A percentile compares a stretch with the other conserved stretches of the same genome.
These are phyloP conservation scores for Fusarium multiceps DNA, from an alignment of 2,329 filamentous ascomycete genomes.

Conservation along the genomic window DNA sequence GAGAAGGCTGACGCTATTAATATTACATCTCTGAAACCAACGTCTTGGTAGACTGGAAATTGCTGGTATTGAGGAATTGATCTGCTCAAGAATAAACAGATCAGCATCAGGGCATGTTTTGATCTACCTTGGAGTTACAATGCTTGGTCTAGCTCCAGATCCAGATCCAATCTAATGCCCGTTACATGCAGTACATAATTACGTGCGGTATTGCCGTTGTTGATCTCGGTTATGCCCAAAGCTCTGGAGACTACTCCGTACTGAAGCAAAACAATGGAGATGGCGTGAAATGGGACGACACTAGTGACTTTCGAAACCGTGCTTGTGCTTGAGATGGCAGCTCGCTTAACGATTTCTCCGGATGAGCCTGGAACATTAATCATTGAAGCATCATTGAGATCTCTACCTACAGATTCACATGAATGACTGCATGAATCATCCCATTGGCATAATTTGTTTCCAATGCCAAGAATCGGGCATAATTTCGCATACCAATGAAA, in stretches of 20 bases:
- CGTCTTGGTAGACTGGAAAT: background rate
- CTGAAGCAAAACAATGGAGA: background rate
- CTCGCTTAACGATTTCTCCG: conserved; percentile 6
- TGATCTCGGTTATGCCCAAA: conserved; percentile 25
- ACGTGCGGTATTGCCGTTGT: background rate
- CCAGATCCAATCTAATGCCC: conserved; percentile 12
- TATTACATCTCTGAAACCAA: background rate
- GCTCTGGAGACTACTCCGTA: background rate
- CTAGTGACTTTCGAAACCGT: conserved; percentile 18
- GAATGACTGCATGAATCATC: background rate
- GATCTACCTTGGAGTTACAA: conserved; percentile 15
- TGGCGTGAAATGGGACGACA: conserved; percentile 11
- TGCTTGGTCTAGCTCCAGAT: conserved; percentile 24
- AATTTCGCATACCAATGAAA: conserved; percentile 18
- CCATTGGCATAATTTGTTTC: conserved; percentile 14
- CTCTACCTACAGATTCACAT: background rate
- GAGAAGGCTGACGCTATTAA: background rate
- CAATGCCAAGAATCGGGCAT: conserved; percentile 1
- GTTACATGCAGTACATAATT: background rate
- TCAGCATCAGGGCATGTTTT: conserved; percentile 1
- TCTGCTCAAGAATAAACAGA: conserved; percentile 1
- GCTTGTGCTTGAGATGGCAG: conserved; percentile 11
- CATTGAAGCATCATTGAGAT: too few species aligned
- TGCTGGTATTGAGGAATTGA: background rate
- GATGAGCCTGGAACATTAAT: too few species aligned